Conservation (phyloP, 129 eudicot species). For the Pseudognaphalium luteoalbum region DNA sequence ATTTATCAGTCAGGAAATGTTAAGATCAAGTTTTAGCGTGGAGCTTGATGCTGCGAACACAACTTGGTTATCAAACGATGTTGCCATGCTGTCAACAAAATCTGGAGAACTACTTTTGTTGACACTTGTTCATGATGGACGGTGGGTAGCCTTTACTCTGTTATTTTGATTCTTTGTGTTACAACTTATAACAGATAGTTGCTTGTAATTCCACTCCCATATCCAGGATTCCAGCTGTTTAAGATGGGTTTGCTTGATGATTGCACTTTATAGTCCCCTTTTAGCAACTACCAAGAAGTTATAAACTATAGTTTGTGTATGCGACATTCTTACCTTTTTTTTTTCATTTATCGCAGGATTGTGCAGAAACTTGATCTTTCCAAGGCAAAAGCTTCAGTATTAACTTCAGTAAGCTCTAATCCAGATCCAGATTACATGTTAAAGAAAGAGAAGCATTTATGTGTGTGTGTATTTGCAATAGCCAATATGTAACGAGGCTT, state of each 20-base stretch:
- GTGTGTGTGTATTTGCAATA: background rate
- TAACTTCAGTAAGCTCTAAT: conserved; percentile 69
- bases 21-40: conserved; percentile 74
- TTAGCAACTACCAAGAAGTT: conserved; percentile 12
- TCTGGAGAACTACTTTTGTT: conserved; percentile 86
- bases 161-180: conserved; percentile 14
- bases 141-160: conserved; percentile 48
- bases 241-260: conserved; percentile 10
- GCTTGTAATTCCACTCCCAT: background rate
- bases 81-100: conserved; percentile 89
- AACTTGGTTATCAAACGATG: conserved; percentile 93
- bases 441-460: background rate
- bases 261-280: background rate
- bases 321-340: background rate
- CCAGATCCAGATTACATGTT: conserved; percentile 18
- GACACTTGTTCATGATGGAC: conserved; percentile 91
- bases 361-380: conserved; percentile 94
- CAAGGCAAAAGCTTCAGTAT: conserved; percentile 95
- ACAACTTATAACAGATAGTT: conserved; percentile 1
- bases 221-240: background rate
- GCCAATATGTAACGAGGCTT: conserved; percentile 18
- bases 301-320: background rate
- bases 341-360: conserved; percentile 46
- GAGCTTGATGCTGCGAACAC: conserved; percentile 99
- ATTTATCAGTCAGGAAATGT: conserved; percentile 77